Evolutionary conservation across 2,329 filamentous ascomycete species (phyloP).

Genomic region (Colletotrichum sansevieriae): DNA sequence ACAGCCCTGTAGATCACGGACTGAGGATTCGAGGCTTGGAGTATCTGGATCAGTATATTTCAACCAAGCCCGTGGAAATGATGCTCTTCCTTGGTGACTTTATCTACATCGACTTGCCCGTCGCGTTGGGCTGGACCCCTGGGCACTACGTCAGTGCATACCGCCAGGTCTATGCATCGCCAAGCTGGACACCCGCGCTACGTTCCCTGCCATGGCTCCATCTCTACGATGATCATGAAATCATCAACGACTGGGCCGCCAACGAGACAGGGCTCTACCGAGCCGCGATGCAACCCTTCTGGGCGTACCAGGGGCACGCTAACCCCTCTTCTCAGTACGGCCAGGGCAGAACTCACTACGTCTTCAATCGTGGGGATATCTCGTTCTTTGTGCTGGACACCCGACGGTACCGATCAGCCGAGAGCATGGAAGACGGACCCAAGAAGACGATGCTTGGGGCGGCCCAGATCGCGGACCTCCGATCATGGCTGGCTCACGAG

Average conservation of each 20-base stretch:
- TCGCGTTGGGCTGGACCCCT: conserved; percentile 43
- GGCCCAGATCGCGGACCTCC: conserved; percentile 69
- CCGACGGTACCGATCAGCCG: conserved; percentile 65
- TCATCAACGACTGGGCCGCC: conserved; percentile 76
- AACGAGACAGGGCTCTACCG: conserved; percentile 73
- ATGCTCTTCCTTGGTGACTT: conserved; percentile 69
- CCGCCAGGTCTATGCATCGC: conserved; percentile 75
- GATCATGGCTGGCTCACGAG: conserved; percentile 63
- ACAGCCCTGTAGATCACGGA: conserved; percentile 71
- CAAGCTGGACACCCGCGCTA: conserved; percentile 65
- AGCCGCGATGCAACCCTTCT: conserved; percentile 73
- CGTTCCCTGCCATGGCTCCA: conserved; percentile 75
- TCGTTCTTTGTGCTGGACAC: conserved; percentile 80
- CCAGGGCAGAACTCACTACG: conserved; percentile 70
- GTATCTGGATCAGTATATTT: conserved; percentile 46
- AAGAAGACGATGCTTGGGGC: conserved; percentile 70
- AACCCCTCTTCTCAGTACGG: conserved; percentile 66
- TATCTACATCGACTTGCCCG: conserved; percentile 71
- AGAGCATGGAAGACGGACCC: conserved; percentile 55
- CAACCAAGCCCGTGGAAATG: conserved; percentile 54
- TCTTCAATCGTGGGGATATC: conserved; percentile 71
- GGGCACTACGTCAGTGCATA: conserved; percentile 56
- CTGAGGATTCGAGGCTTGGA: conserved; percentile 72
- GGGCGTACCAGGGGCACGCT: conserved; percentile 72
- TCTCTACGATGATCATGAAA: conserved; percentile 79